phyloP scores from a whole-genome alignment of 306 rosid genomes.

The Cucumis cinereus region DNA sequence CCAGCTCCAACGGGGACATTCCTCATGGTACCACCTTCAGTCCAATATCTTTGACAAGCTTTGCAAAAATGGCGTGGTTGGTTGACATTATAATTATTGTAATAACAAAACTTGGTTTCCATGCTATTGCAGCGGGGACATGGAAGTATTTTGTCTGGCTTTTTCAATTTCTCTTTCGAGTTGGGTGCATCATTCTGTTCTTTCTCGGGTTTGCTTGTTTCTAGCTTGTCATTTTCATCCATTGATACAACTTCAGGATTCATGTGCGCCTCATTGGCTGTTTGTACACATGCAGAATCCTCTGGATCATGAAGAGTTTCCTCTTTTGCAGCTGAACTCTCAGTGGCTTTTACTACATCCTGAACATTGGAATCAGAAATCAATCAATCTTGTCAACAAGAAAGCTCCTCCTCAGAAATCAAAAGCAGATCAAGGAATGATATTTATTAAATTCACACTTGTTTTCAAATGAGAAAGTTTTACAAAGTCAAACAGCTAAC shows the following conservation, averaged over 20 bases:
- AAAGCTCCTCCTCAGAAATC: not conserved
- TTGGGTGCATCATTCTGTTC: constrained; percentile 27
- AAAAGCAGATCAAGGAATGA: not conserved
- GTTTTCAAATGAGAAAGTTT: not conserved
- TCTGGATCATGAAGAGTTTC: constrained; percentile 22
- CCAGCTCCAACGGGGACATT: constrained; percentile 95
- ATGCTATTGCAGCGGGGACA: constrained; percentile 94
- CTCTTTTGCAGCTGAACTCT: constrained; percentile 17
- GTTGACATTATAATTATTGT: constrained; percentile 77
- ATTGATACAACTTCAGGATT: constrained; percentile 40
- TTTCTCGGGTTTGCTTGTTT: constrained; percentile 25
- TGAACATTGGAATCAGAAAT: constrained; percentile 25
- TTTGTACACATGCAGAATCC: constrained; percentile 20
- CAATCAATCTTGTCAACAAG: not conserved
- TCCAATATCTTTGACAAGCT: constrained; percentile 95
- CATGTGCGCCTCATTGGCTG: constrained; percentile 21
- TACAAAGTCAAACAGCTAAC: not conserved
- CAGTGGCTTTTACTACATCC: constrained; percentile 33
- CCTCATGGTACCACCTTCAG: constrained; percentile 90
- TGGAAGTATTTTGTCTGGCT: constrained; percentile 75
- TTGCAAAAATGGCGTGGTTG: constrained; percentile 96
- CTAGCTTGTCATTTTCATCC: constrained; percentile 31
- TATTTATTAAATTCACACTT: not conserved
- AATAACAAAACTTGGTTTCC: constrained; percentile 93
- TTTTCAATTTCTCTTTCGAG: constrained; percentile 63